A percentile compares a stretch with the other conserved stretches of the same genome.
phyloP scores from a whole-genome alignment of 768 basidiomycete genomes.

The Tylopilus intermedius region DNA sequence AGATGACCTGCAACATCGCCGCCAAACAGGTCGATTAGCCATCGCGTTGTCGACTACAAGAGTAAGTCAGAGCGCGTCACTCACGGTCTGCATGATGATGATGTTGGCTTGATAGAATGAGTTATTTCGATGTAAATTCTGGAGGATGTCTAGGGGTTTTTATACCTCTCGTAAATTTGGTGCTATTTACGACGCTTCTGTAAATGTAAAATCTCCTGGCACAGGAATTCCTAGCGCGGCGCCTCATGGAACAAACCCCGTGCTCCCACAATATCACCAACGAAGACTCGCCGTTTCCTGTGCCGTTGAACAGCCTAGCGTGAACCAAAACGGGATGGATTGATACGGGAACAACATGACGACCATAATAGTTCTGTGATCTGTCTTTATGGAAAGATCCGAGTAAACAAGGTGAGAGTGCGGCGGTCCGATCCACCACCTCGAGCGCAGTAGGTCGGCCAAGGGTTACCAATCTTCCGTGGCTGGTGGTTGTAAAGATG shows the following conservation, averaged over 20 bases:
- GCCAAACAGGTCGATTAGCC: not conserved
- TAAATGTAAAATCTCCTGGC: not conserved
- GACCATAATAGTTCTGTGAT: not conserved
- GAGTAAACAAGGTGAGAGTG: not conserved
- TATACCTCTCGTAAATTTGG: constrained; percentile 9
- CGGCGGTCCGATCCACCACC: not conserved
- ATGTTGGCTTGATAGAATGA: not conserved
- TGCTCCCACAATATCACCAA: not conserved
- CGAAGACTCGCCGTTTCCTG: not conserved
- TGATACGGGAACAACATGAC: not conserved
- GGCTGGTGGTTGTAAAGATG: too few species aligned
- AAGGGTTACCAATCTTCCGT: not conserved
- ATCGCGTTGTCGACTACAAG: not conserved
- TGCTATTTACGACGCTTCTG: not conserved
- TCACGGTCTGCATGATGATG: constrained; percentile 22
- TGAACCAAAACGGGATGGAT: not conserved
- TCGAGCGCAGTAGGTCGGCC: not conserved
- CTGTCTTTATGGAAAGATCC: not conserved
- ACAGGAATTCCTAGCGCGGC: not conserved
- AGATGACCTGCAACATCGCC: constrained; percentile 3
- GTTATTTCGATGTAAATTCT: not conserved
- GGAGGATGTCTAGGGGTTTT: not conserved
- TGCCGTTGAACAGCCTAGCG: not conserved
- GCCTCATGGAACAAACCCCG: not conserved
- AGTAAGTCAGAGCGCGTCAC: not conserved